phyloP scores from a whole-genome alignment of 176 grass and related monocot genomes.

The Sorghum bicolor region Sorghum_bicolor_NCBIv3 NC_012872.2:12716001-12716500 shows the following conservation, averaged over 20 bases:
- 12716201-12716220: slow-evolving; percentile 83
- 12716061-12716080: slow-evolving; percentile 71
- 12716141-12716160: slow-evolving; percentile 99
- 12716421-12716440: slow-evolving; percentile 69
- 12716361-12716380: slow-evolving; percentile 81
- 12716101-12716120: slow-evolving; percentile 87
- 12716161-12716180: slow-evolving; percentile 58
- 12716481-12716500: background rate
- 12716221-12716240: slow-evolving; percentile 83
- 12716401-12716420: slow-evolving; percentile 84
- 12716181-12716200: slow-evolving; percentile 50
- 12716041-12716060: slow-evolving; percentile 80
- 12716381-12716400: slow-evolving; percentile 69
- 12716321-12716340: slow-evolving; percentile 81
- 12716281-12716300: slow-evolving; percentile 65
- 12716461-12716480: slow-evolving; percentile 23
- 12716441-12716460: background rate
- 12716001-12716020: slow-evolving; percentile 76
- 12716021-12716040: slow-evolving; percentile 79
- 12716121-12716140: slow-evolving; percentile 82
- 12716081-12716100: slow-evolving; percentile 74
- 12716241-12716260: slow-evolving; percentile 79
- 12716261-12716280: slow-evolving; percentile 87
- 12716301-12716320: slow-evolving; percentile 78
- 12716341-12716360: slow-evolving; percentile 50